Percentiles rank a stretch among this genome's conserved stretches.
Evolutionary conservation across 176 grass and related monocot species (phyloP).

Genomic region (Bothriochloa decipiens): DNA sequence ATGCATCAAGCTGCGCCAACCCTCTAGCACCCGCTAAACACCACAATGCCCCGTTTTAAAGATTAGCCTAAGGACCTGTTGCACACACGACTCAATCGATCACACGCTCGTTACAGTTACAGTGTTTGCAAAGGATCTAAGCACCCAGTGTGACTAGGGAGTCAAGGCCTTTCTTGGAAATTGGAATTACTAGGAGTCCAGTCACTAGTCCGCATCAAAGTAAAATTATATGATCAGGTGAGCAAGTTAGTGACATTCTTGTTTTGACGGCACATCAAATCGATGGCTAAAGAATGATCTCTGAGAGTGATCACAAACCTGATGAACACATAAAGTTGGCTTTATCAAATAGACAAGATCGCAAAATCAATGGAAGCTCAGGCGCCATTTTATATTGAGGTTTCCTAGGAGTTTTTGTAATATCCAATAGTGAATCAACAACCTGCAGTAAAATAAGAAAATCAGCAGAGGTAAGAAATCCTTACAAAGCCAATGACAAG

Average conservation of each 20-base stretch:
- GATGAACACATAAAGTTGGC: constrained; percentile 76
- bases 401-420: constrained; percentile 65
- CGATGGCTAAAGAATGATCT: constrained; percentile 15
- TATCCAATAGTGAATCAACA: constrained; percentile 84
- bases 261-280: not conserved
- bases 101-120: not conserved
- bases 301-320: constrained; percentile 52
- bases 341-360: constrained; percentile 73
- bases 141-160: not conserved
- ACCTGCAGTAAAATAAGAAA: constrained; percentile 62
- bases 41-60: not conserved
- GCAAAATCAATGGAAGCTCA: constrained; percentile 82
- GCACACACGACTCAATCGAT: no score
- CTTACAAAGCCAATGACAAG: constrained; percentile 28
- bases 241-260: not conserved
- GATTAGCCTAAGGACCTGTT: not conserved
- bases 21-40: not conserved
- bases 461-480: constrained; percentile 23
- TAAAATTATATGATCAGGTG: not conserved
- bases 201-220: not conserved
- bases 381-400: constrained; percentile 95
- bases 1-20: not conserved
- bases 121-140: not conserved
- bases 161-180: not conserved
- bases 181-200: not conserved